phyloP scores from a whole-genome alignment of 2,329 filamentous ascomycete genomes.

The Colletotrichum somersetense region DNA sequence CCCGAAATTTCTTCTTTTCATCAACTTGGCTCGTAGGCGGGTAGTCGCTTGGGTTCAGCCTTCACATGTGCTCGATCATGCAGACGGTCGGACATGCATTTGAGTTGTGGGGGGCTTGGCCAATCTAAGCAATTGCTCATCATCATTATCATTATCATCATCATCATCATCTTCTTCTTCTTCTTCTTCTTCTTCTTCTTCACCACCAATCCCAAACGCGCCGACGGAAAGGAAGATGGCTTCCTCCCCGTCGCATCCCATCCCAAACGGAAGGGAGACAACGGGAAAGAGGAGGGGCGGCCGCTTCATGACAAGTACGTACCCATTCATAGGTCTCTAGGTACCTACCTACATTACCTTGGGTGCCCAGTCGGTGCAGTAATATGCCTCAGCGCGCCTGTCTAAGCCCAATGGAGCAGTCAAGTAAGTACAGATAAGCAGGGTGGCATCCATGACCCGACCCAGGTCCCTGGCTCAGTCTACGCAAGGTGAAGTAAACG shows the following conservation, averaged over 20 bases:
- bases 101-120: background rate
- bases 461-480: conserved; percentile 27
- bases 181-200: too few species aligned
- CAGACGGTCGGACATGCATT: background rate
- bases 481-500: background rate
- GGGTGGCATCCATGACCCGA: conserved; percentile 5
- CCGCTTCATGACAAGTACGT: background rate
- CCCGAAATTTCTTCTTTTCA: too few species aligned
- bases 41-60: background rate
- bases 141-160: background rate
- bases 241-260: background rate
- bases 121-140: background rate
- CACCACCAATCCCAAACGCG: background rate
- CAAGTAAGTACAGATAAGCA: background rate
- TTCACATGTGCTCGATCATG: background rate
- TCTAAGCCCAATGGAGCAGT: conserved; percentile 8
- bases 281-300: background rate
- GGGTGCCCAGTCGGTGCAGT: too few species aligned
- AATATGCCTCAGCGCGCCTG: background rate
- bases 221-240: background rate
- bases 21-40: background rate
- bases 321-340: too few species aligned
- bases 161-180: too few species aligned
- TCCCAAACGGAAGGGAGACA: conserved; percentile 5
- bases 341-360: too few species aligned